Conservation (phyloP, 1,284 basidiomycete genomes). For the Termitomyces sp. region DNA sequence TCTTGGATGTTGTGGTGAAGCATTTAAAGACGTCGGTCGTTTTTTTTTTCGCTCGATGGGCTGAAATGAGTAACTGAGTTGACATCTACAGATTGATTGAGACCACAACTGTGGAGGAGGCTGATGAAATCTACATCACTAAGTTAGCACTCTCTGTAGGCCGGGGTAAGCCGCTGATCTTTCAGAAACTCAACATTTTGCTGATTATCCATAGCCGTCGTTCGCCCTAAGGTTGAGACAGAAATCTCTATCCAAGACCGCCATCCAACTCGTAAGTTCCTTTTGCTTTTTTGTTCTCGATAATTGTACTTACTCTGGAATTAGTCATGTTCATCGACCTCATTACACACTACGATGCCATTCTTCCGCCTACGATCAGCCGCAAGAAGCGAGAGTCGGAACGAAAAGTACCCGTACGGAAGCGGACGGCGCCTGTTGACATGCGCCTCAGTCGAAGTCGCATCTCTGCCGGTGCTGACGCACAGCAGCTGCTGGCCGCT, state of each 20-base stretch:
- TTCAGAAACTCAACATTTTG: not conserved
- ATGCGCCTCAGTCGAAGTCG: slow-evolving; percentile 75
- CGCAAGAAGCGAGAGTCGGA: slow-evolving; percentile 85
- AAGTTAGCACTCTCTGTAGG: slow-evolving; percentile 87
- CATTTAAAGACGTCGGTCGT: slow-evolving; percentile 69
- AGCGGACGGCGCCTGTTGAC: slow-evolving; percentile 85
- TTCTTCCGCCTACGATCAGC: slow-evolving; percentile 78
- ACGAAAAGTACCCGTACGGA: slow-evolving; percentile 74
- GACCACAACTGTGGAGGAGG: slow-evolving; percentile 64
- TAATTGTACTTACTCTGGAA: not conserved
- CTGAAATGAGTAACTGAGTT: not conserved
- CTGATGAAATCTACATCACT: slow-evolving; percentile 72
- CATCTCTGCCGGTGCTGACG: slow-evolving; percentile 69
- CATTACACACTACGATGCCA: slow-evolving; percentile 66
- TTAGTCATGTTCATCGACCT: slow-evolving; percentile 81
- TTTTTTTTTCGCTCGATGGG: not conserved
- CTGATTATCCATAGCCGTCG: slow-evolving; percentile 47
- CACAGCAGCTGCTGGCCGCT: slow-evolving; percentile 79
- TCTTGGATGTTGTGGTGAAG: slow-evolving; percentile 74
- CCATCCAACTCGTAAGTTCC: slow-evolving; percentile 63
- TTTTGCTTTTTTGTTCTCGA: not conserved
- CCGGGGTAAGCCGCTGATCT: slow-evolving; percentile 52
- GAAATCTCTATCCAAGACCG: slow-evolving; percentile 83
- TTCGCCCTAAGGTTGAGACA: slow-evolving; percentile 80
- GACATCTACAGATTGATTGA: slow-evolving; percentile 53